Base-by-base conservation (phyloP, 768 basidiomycete species). In the Auriculariales sp. region DNA sequence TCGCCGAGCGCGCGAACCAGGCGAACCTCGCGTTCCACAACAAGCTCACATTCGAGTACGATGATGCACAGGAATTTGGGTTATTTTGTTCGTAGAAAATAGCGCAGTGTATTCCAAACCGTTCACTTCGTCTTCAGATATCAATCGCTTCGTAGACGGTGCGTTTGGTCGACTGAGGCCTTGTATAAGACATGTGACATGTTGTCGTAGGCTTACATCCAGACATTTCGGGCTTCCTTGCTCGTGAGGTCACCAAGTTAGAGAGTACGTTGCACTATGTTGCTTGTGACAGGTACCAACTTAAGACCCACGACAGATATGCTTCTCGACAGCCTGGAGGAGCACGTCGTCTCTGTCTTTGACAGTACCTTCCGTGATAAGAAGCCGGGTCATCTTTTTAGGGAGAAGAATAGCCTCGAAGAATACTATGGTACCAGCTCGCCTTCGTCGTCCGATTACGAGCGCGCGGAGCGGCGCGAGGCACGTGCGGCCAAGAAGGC, bases 11-110 rank as follows among this genome's bases (percentile, higher is more conserved):
- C n/a, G n/a, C n/a, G n/a, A n/a, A n/a, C n/a, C n/a, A n/a, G n/a
- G n/a, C n/a, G n/a, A n/a, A n/a, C n/a, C n/a, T n/a, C n/a, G n/a
- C n/a, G n/a, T n/a, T n/a, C n/a, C n/a, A n/a, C n/a, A n/a, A n/a
- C n/a, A n/a, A n/a, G n/a, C n/a, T n/a, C n/a, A n/a, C n/a, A n/a
- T 44, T 44, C 39, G 39, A 44, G 22, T 44, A 44, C 39, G 39
- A 44, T 9, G 39, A 44, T 25, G 39, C 27, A 4, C 39, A 44
- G 19, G 39, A 7, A 11, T 44, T 19, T 19, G 39, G 39, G 4
- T 25, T 44, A 9, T 9, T 25, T 44, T 24, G 15, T 19, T 19
- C 39, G 35, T 36, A 17, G 15, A 19, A n/a, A 7, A 12, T 7
- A 17, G 7, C 7, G 7, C n/a, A 5, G 35, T 7, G n/a, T n/a